Base-by-base conservation (phyloP, 2,329 filamentous ascomycete species). In the Elsinoe perseae region DNA sequence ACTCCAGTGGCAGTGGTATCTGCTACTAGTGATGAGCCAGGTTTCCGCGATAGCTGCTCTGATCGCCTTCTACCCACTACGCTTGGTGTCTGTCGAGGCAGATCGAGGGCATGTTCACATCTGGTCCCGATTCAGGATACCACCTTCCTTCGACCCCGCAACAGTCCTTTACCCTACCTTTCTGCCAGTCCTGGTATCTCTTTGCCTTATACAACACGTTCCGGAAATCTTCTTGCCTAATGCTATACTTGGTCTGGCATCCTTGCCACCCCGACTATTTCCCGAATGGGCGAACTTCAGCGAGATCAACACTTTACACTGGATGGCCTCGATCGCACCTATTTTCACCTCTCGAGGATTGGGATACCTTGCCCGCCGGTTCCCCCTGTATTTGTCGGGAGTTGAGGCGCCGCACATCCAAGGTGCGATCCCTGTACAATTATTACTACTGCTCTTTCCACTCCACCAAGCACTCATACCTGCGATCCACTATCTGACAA, bases 141-240 rank as follows among this genome's bases (percentile, higher is more conserved):
- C 90, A 0, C 74, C 82, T 3, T 78, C 81, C n/a, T 95, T 96
- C 70, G 92, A 97, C 66, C 91, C 90, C 2, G 92, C 92, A 5
- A 89, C 91, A 9, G 77, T 95, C n/a, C 71, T 96, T 57, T 97
- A 96, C 67, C 92, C 92, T 16, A 80, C 86, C 4, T 72, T 84
- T 2, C 77, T 95, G 27, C 89, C 91, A 0, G 72, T 91, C 14
- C 77, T 91, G 44, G 85, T 93, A 25, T 84, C 90, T 1, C 74
- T 93, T 3, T 84, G 91, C 8, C 77, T 95, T 40, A 81, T 84
- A 6, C 76, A 78, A 52, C 78, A 80, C 50, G 82, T 81, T 44
- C 75, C 80, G 2, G 75, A 77, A 14, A 76, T 83, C 10, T 69
- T 95, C 18, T 72, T 95, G 6, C 84, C 87, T 1, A 95, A 93